Conservation (phyloP, 306 rosid genomes). For the Pueraria montana region DNA sequence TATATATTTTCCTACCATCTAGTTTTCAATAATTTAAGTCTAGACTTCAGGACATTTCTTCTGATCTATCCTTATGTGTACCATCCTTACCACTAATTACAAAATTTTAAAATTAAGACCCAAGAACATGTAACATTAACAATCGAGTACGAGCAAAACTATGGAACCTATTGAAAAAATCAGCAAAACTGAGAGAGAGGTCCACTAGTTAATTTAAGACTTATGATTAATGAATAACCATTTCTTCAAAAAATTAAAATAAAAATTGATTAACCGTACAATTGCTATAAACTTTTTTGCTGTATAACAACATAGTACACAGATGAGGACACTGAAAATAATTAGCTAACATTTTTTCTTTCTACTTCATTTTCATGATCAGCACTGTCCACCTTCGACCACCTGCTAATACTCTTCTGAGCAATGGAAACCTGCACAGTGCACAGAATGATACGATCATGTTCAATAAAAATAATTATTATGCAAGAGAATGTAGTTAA, state of each 20-base stretch:
- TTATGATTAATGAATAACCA: background rate
- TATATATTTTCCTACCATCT: no score
- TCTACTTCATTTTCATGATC: slow-evolving; percentile 51
- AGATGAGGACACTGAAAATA: background rate
- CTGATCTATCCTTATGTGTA: background rate
- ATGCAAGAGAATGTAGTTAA: background rate
- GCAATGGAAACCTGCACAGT: slow-evolving; percentile 54
- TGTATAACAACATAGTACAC: background rate
- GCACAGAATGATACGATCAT: background rate
- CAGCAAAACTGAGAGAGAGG: background rate
- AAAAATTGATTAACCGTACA: background rate
- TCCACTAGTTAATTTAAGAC: background rate
- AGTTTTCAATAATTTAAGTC: no score
- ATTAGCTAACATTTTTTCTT: background rate
- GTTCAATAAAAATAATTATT: background rate
- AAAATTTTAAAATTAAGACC: background rate
- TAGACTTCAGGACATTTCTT: background rate
- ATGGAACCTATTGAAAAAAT: background rate
- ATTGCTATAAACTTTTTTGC: background rate
- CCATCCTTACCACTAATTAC: background rate
- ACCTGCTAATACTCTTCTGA: slow-evolving; percentile 49
- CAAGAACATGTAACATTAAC: no score
- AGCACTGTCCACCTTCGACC: slow-evolving; percentile 33
- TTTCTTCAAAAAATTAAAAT: background rate
- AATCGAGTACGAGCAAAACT: background rate